These are phyloP conservation scores for Auriscalpium orientale DNA, from an alignment of 768 basidiomycete genomes.

Conservation along the genomic window DNA sequence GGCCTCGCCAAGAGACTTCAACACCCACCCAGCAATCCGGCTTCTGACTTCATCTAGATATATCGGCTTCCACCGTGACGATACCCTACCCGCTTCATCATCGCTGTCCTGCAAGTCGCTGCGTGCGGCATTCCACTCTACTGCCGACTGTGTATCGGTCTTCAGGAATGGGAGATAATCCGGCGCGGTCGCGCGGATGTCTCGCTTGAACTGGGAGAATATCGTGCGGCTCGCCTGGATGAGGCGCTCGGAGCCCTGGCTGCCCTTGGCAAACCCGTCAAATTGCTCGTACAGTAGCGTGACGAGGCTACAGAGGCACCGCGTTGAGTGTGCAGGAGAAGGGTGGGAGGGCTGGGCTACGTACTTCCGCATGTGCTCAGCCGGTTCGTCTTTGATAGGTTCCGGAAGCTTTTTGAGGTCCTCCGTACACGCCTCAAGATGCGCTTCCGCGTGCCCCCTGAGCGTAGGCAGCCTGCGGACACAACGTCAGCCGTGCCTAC, in stretches of 20 bases:
- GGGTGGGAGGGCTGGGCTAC: background rate
- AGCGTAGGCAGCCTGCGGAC: constrained; percentile 24
- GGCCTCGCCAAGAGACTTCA: too few relatives aligned
- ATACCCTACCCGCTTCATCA: too few relatives aligned
- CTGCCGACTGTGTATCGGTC: background rate
- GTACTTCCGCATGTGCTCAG: constrained; percentile 17
- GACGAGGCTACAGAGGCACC: constrained; percentile 26
- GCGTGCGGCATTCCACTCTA: too few relatives aligned
- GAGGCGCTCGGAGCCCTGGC: constrained; percentile 17
- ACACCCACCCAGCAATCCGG: too few relatives aligned
- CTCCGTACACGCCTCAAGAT: constrained; percentile 20
- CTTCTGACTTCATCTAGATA: too few relatives aligned
- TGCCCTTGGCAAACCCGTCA: constrained; percentile 23
- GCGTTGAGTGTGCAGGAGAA: background rate
- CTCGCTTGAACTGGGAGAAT: constrained; percentile 23
- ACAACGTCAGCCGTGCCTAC: too few relatives aligned
- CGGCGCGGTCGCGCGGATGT: constrained; percentile 28
- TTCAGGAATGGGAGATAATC: constrained; percentile 24
- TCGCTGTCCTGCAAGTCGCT: too few relatives aligned
- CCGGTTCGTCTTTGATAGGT: constrained; percentile 26
- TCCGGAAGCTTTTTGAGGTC: constrained; percentile 25
- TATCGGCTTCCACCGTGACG: too few relatives aligned
- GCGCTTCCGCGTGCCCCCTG: constrained; percentile 17
- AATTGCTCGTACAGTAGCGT: constrained; percentile 27
- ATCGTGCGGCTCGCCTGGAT: constrained; percentile 25